Conservation (phyloP, 495 filamentous ascomycete species). For the Daldinia loculata region DNA sequence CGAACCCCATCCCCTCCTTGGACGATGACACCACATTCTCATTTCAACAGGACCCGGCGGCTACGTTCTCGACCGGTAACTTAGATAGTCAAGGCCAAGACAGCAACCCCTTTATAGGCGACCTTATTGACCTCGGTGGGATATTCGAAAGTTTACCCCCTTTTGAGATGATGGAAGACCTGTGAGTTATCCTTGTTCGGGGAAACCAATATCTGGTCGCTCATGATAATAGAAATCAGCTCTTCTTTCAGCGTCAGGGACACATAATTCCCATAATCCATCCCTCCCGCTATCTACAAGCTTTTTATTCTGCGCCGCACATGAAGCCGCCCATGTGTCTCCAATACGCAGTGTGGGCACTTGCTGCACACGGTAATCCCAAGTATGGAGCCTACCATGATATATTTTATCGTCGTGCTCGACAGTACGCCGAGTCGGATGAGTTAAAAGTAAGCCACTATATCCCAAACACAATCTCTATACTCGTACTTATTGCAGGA, state of each 20-base stretch:
- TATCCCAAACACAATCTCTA: neutral
- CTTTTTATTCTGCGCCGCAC: constrained; percentile 54
- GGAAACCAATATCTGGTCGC: neutral
- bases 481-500: constrained; percentile 7
- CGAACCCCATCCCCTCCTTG: constrained; percentile 15
- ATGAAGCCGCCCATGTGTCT: constrained; percentile 59
- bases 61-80: constrained; percentile 11
- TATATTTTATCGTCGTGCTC: constrained; percentile 55
- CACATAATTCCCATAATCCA: constrained; percentile 54
- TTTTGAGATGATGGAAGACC: constrained; percentile 57
- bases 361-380: constrained; percentile 49
- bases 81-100: constrained; percentile 20
- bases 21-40: constrained; percentile 25
- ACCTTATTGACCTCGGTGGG: constrained; percentile 52
- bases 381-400: constrained; percentile 54
- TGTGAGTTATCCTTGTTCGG: constrained; percentile 46
- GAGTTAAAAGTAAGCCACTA: constrained; percentile 53
- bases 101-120: constrained; percentile 20
- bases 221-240: constrained; percentile 46
- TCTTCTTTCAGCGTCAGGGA: constrained; percentile 53
- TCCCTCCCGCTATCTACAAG: constrained; percentile 49
- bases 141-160: constrained; percentile 56
- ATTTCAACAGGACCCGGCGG: constrained; percentile 24
- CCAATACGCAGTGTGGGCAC: constrained; percentile 60
- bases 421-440: constrained; percentile 59